Base-by-base conservation (phyloP, 176 grass and related monocot genomes). In the Leersia perrieri region DNA sequence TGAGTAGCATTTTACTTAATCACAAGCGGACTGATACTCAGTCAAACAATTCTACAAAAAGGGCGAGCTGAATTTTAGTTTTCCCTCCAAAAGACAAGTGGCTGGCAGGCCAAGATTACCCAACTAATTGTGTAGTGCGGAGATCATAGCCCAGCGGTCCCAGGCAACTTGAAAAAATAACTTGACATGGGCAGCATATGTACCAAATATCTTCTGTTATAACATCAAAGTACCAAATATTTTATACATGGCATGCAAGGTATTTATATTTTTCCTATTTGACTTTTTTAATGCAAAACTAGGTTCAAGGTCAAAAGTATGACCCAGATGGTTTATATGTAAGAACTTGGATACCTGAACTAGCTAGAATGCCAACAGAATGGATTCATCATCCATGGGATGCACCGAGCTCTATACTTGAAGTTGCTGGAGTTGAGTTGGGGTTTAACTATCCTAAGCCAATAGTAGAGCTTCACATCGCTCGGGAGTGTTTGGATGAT, bases 311-410 rank as follows among this genome's bases (percentile, higher is more conserved):
- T 77, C 85, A 90, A 79, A 92, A 88, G 63, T 94, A 90, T 60
- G 90, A 94, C 63, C 92, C 95, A 23, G 91, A 90, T 87, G 95
- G 95, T 76, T 89, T 92, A 73, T 94, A 97, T 72, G 76, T 94
- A 67, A 88, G 95, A 92, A 94, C 71, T 40, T 97, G 95, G 95
- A 94, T 97, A 66, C 95, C 95, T 72, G 95, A 97, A 83, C 83
- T 97, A 27, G 92, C 85, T 70, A 87, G 95, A 89, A 90, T 94
- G 92, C 95, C 95, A 41, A 85, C 87, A 31, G 83, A 94, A 82
- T 97, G 95, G 95, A 92, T 97, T 31, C 95, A 97, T 82, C 88
- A 88, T 80, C 95, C 92, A 14, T 97, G 95, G 95, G 70, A 90
- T 94, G 92, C 95, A 49, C 95, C 92, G 3, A 87, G 65, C 72